Conservation (phyloP, 192 early-diverging fungal species). For the Coemansia sp. region DNA sequence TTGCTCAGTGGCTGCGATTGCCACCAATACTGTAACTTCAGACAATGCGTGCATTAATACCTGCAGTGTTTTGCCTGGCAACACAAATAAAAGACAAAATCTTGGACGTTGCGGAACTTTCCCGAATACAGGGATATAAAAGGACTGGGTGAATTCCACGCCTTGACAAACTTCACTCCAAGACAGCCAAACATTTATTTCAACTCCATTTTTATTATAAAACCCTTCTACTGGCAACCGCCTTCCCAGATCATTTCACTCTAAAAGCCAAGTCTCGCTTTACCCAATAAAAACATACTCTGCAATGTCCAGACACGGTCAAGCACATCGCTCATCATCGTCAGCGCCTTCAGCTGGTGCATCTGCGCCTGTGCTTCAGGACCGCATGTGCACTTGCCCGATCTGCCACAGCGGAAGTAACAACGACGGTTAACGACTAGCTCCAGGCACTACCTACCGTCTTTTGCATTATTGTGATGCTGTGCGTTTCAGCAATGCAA, state of each 20-base stretch:
- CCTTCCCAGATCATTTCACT: not conserved
- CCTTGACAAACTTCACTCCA: not conserved
- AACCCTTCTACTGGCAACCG: not conserved
- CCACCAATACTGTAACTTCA: not conserved
- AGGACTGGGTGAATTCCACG: not conserved
- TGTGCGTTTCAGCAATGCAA: not conserved
- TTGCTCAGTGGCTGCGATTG: not conserved
- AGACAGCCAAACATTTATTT: no score
- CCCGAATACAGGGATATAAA: not conserved
- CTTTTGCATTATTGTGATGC: not conserved
- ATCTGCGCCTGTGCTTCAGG: not conserved
- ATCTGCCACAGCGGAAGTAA: slow-evolving; percentile 40
- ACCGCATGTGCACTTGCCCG: slow-evolving; percentile 51
- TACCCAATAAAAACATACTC: not conserved
- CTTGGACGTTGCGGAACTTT: not conserved
- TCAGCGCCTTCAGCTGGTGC: not conserved
- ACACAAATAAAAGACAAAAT: not conserved
- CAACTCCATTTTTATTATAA: not conserved
- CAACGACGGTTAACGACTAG: slow-evolving; percentile 16
- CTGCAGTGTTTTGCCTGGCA: not conserved
- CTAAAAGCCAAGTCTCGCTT: not conserved
- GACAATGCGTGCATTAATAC: not conserved
- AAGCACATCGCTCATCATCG: not conserved
- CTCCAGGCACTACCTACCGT: not conserved
- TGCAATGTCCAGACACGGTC: not conserved